A percentile compares a stretch with the other conserved stretches of the same genome.
These are phyloP conservation scores for Pichia kluyveri DNA, from an alignment of 805 yeast species.

Conservation along the genomic window DNA sequence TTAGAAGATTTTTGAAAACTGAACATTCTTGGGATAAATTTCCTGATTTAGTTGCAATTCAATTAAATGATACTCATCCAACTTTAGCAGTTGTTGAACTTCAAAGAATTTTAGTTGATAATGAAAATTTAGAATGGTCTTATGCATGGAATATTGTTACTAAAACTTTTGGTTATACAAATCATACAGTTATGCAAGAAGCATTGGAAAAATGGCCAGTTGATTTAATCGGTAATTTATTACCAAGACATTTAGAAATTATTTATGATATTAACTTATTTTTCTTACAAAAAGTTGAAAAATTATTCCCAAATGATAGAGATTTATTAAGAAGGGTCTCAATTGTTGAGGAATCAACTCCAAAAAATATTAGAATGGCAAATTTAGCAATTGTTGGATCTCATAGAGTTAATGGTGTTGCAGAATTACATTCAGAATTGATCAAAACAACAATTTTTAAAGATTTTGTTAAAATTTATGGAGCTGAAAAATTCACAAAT, in stretches of 20 bases:
- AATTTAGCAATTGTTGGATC: conserved; percentile 85
- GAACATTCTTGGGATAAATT: conserved; percentile 72
- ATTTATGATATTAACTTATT: conserved; percentile 75
- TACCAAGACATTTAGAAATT: conserved; percentile 88
- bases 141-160: conserved; percentile 81
- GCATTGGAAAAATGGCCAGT: conserved; percentile 96
- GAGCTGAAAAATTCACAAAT: conserved; percentile 75
- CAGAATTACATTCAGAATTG: conserved; percentile 88
- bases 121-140: conserved; percentile 75
- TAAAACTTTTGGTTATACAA: conserved; percentile 80
- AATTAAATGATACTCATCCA: conserved; percentile 92
- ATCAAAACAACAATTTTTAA: conserved; percentile 82
- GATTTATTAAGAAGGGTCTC: conserved; percentile 65
- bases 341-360: conserved; percentile 70
- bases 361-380: conserved; percentile 89
- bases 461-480: conserved; percentile 80
- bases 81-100: conserved; percentile 85
- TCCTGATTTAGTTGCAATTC: conserved; percentile 82
- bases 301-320: conserved; percentile 65
- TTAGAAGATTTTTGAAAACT: conserved; percentile 79
- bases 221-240: conserved; percentile 61
- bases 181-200: conserved; percentile 91
- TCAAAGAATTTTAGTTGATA: conserved; percentile 76
- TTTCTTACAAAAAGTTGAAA: conserved; percentile 71
- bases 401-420: conserved; percentile 92